These are phyloP conservation scores for Halenospora varia DNA, from an alignment of 495 filamentous ascomycete genomes.

Conservation along the genomic window DNA sequence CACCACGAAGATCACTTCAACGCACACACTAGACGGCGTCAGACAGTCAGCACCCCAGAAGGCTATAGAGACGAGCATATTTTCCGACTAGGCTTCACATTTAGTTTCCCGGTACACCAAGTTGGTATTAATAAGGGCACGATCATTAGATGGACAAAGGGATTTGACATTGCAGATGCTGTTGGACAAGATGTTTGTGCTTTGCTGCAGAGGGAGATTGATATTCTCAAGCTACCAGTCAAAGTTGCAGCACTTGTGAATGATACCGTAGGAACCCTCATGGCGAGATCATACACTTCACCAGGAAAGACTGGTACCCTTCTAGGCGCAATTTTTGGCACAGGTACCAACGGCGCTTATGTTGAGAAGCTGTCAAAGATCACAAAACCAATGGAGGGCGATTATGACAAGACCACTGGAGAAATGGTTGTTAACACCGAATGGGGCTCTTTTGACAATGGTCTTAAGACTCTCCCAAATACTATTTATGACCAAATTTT, in stretches of 20 bases:
- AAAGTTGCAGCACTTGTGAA: conserved; percentile 93
- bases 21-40: conserved; percentile 56
- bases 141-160: conserved; percentile 96
- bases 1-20: conserved; percentile 91
- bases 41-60: conserved; percentile 47
- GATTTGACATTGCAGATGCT: conserved; percentile 90
- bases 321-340: conserved; percentile 90
- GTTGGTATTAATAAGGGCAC: conserved; percentile 89
- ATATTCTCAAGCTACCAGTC: conserved; percentile 80
- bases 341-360: conserved; percentile 93
- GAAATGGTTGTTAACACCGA: conserved; percentile 98
- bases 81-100: conserved; percentile 93
- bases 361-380: conserved; percentile 70
- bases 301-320: conserved; percentile 84
- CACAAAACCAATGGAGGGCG: conserved; percentile 58
- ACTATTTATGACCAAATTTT: conserved; percentile 79
- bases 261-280: conserved; percentile 94
- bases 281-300: conserved; percentile 93
- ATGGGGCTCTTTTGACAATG: conserved; percentile 98
- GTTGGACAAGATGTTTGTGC: conserved; percentile 92
- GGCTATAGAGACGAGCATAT: conserved; percentile 62
- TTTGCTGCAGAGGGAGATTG: conserved; percentile 86
- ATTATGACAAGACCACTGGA: conserved; percentile 78
- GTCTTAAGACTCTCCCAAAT: conserved; percentile 77
- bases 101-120: conserved; percentile 95